A percentile compares a stretch with the other conserved stretches of the same genome.
Evolutionary conservation across 495 filamentous ascomycete genomes (phyloP).

Genomic region (Annulohypoxylon nitens): DNA sequence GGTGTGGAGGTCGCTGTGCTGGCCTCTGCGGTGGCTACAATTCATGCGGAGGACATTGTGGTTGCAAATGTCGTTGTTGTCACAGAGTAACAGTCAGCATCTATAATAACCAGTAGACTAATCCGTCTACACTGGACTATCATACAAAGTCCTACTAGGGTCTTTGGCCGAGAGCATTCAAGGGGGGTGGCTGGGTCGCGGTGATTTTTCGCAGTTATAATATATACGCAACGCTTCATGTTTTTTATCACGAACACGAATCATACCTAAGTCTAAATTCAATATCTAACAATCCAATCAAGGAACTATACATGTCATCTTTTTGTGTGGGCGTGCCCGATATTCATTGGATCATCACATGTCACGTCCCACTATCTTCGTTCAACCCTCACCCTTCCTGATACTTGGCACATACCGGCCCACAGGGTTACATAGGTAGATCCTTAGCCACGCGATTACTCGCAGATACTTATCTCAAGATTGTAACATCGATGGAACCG

Average conservation of each 20-base stretch:
- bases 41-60: conserved; percentile 29
- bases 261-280: neutral
- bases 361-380: neutral
- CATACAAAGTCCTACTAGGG: neutral
- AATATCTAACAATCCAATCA: neutral
- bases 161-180: neutral
- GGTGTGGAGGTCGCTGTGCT: conserved; percentile 19
- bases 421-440: neutral
- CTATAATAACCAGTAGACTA: neutral
- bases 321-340: neutral
- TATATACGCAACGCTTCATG: neutral
- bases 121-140: too few species aligned
- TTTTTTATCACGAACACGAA: neutral
- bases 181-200: neutral
- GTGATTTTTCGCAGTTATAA: neutral
- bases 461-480: neutral
- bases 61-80: conserved; percentile 30
- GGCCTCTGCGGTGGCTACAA: conserved; percentile 18
- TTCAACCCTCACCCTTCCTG: neutral
- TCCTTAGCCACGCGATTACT: neutral
- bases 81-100: neutral
- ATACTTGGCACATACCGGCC: neutral
- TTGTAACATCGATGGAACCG: neutral
- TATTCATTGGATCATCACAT: conserved; percentile 1
- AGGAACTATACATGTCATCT: neutral